A percentile compares a stretch with the other conserved stretches of the same genome.
Conservation (phyloP, 2,329 filamentous ascomycete species). For the Cercospora sp. region DNA sequence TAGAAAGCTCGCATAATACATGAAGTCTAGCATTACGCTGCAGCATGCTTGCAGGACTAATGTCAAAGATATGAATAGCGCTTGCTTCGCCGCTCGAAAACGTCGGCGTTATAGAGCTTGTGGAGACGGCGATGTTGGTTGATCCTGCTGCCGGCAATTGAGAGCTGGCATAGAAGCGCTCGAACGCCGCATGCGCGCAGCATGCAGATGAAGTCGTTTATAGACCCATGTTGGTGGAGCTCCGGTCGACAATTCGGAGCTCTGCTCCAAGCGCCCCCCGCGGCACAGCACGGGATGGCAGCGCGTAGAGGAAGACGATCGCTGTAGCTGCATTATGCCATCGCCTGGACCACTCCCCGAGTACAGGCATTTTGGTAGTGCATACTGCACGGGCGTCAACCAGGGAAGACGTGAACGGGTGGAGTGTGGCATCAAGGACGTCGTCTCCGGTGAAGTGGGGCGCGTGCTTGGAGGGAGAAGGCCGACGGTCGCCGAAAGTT, state of each 20-base stretch:
- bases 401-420: conserved; percentile 1
- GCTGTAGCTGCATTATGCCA: background rate
- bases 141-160: conserved; percentile 13
- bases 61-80: conserved; percentile 8
- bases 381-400: background rate
- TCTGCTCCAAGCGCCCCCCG: conserved; percentile 11
- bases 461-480: background rate
- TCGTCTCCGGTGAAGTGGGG: background rate
- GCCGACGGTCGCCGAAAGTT: background rate
- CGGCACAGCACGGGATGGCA: conserved; percentile 13
- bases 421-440: background rate
- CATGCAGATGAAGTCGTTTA: conserved; percentile 6
- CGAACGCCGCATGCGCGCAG: conserved; percentile 4
- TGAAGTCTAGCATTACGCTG: background rate
- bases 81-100: conserved; percentile 12
- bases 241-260: conserved; percentile 2
- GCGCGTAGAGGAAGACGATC: conserved; percentile 1
- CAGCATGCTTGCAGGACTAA: conserved; percentile 6
- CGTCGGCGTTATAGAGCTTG: background rate
- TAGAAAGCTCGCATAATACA: background rate
- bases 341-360: background rate
- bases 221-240: conserved; percentile 16
- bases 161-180: conserved; percentile 7
- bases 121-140: background rate
- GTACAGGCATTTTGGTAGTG: background rate